These are phyloP conservation scores for Chalara sp. DNA, from an alignment of 2,329 filamentous ascomycete species.

Conservation along the genomic window DNA sequence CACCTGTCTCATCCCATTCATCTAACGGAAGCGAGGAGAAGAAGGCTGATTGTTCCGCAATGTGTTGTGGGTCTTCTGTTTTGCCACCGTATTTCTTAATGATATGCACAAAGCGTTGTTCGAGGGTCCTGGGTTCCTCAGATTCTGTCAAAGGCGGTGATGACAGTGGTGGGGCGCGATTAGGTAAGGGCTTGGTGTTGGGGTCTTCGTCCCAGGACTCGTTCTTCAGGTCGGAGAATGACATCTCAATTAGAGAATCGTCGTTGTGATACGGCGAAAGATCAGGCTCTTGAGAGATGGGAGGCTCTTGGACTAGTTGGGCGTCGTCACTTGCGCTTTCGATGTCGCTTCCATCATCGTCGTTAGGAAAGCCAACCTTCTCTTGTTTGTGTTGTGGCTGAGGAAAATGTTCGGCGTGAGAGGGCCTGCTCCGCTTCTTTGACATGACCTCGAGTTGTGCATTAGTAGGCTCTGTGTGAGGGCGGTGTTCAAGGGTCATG, in stretches of 20 bases:
- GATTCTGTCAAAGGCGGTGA: too few relatives aligned
- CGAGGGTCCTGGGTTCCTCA: neutral
- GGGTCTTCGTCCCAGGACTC: conserved; percentile 15
- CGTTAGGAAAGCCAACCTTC: neutral
- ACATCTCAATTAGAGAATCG: conserved; percentile 15
- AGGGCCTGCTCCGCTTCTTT: too few relatives aligned
- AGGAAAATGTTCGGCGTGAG: neutral
- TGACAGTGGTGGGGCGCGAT: neutral
- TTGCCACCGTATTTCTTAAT: neutral
- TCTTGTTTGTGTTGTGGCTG: neutral
- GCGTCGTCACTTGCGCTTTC: neutral
- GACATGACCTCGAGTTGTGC: too few relatives aligned
- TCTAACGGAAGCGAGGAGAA: conserved; percentile 16
- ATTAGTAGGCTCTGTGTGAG: neutral
- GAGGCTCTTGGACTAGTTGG: neutral
- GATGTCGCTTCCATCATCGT: neutral
- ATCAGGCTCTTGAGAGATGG: neutral
- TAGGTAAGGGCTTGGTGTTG: neutral
- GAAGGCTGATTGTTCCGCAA: conserved; percentile 9
- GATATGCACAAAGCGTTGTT: too few relatives aligned
- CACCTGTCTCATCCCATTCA: conserved; percentile 27
- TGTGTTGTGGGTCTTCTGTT: neutral
- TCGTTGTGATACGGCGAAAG: conserved; percentile 7
- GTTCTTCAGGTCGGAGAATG: conserved; percentile 14
- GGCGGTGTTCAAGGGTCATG: neutral